phyloP scores from a whole-genome alignment of 139 green algal species.

The Chlamydomonas urium region DNA sequence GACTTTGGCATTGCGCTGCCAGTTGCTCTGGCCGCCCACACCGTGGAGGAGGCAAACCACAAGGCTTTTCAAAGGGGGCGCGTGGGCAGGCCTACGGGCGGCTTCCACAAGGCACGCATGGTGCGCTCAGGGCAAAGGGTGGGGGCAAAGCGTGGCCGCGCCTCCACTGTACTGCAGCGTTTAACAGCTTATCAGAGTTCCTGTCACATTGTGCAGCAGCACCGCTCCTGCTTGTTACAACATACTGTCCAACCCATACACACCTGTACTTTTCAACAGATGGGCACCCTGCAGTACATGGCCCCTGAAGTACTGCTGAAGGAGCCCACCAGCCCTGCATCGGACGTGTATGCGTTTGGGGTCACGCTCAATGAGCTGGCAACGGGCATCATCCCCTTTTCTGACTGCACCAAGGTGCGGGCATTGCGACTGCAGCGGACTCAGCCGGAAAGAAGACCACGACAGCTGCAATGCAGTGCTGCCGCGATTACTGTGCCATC shows the following conservation, averaged over 20 bases:
- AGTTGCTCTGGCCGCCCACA: background rate
- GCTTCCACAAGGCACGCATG: constrained; percentile 68
- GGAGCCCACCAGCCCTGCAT: constrained; percentile 29
- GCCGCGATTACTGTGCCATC: too few relatives aligned
- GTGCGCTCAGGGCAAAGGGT: too few relatives aligned
- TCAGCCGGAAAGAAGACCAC: too few relatives aligned
- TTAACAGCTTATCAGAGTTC: too few relatives aligned
- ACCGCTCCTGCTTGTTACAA: too few relatives aligned
- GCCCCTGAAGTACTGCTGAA: constrained; percentile 73
- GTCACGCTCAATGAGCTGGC: constrained; percentile 30
- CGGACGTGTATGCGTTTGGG: constrained; percentile 79
- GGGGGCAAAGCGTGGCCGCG: too few relatives aligned
- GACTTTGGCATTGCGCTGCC: constrained; percentile 35
- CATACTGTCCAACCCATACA: too few relatives aligned
- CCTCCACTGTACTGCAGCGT: too few relatives aligned
- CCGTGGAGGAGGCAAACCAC: background rate
- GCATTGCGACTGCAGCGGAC: too few relatives aligned
- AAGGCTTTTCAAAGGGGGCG: too few relatives aligned
- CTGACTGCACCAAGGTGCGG: constrained; percentile 70
- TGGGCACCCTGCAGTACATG: constrained; percentile 89
- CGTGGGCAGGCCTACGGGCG: constrained; percentile 33
- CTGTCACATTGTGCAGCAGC: too few relatives aligned
- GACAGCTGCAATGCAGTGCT: too few relatives aligned
- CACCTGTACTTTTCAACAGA: background rate
- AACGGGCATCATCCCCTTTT: constrained; percentile 54